Conservation (phyloP, 257 asterid genomes). For the Coffea eugenioides region DNA sequence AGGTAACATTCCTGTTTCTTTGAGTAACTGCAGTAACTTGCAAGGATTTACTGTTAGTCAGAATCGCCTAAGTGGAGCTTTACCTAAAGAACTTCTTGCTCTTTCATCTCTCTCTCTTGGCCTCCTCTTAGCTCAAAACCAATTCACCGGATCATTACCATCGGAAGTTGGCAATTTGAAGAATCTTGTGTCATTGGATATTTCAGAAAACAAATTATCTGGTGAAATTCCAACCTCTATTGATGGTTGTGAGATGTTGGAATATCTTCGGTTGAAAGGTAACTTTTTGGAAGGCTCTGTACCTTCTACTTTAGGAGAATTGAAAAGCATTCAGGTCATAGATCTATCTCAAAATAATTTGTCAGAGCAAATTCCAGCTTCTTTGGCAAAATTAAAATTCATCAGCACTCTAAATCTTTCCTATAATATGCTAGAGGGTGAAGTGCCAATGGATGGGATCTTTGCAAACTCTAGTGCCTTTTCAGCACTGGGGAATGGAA, state of each 20-base stretch:
- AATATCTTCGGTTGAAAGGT: slow-evolving; percentile 15
- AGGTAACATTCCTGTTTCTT: too few species aligned
- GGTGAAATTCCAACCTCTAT: slow-evolving; percentile 33
- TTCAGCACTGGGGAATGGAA: slow-evolving; percentile 22
- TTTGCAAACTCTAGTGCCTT: slow-evolving; percentile 23
- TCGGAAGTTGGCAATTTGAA: slow-evolving; percentile 24
- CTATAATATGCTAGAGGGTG: slow-evolving; percentile 31
- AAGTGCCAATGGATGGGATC: slow-evolving; percentile 28
- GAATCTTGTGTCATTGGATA: slow-evolving; percentile 14
- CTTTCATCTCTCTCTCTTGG: slow-evolving; percentile 20
- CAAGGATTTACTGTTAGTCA: neutral
- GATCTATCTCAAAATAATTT: slow-evolving; percentile 35
- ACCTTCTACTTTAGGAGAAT: slow-evolving; percentile 25
- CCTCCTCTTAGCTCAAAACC: slow-evolving; percentile 14
- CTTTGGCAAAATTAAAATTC: slow-evolving; percentile 20
- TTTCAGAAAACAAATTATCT: slow-evolving; percentile 26
- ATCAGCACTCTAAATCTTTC: slow-evolving; percentile 29
- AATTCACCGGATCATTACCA: slow-evolving; percentile 32
- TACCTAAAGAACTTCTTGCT: slow-evolving; percentile 16
- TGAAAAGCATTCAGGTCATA: slow-evolving; percentile 20
- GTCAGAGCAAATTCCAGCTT: slow-evolving; percentile 28
- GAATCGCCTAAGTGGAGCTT: slow-evolving; percentile 15
- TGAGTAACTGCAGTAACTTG: slow-evolving; percentile 17
- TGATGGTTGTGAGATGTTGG: slow-evolving; percentile 26
- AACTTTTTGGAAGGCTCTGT: slow-evolving; percentile 26